Evolutionary conservation across 768 basidiomycete species (phyloP).

Genomic region (Leccinellum luteum): DNA sequence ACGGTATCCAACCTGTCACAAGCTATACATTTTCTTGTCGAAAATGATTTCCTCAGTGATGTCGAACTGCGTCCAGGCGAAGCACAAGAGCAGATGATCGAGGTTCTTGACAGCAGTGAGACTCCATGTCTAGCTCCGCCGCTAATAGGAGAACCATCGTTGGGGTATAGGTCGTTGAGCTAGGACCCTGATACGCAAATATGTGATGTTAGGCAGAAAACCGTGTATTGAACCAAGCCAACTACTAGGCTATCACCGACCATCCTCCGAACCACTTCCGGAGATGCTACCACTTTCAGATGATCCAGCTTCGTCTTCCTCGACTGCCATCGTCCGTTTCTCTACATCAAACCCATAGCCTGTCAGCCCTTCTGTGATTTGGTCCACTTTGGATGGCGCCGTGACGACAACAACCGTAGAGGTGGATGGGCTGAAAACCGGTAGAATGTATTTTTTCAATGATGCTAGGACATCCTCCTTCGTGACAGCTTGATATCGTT

Average conservation of each 20-base stretch:
- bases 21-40: constrained; percentile 85
- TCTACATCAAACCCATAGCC: constrained; percentile 78
- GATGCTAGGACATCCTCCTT: constrained; percentile 71
- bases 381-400: constrained; percentile 73
- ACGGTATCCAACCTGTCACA: constrained; percentile 92
- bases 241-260: constrained; percentile 6
- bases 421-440: constrained; percentile 74
- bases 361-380: constrained; percentile 62
- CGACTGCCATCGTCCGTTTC: constrained; percentile 61
- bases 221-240: not conserved
- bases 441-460: constrained; percentile 74
- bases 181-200: not conserved
- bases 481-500: constrained; percentile 76
- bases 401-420: constrained; percentile 83
- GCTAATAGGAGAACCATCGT: not conserved
- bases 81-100: constrained; percentile 59
- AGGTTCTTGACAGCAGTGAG: constrained; percentile 45
- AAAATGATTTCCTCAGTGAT: constrained; percentile 79
- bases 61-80: constrained; percentile 84
- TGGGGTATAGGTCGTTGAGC: not conserved
- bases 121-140: not conserved
- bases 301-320: constrained; percentile 47
- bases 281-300: constrained; percentile 34
- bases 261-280: constrained; percentile 25
- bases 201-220: not conserved